Evolutionary conservation across 495 filamentous ascomycete genomes (phyloP), one percentile per base, ranked within the genome.

Genomic region (Rhizodiscina lignyota): DNA sequence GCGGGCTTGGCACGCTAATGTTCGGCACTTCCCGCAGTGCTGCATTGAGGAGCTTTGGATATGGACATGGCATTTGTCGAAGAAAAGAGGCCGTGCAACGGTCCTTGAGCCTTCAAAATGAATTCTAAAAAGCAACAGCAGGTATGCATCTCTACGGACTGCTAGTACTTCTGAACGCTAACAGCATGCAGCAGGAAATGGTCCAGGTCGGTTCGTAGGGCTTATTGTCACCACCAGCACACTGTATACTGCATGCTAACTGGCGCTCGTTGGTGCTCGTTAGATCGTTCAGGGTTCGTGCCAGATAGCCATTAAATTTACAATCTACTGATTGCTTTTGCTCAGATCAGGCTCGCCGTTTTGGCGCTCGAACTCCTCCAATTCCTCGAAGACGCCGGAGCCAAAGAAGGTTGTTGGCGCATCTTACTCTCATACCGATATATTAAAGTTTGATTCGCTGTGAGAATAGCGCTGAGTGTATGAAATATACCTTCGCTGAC

Each of bases 381-480:
- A 60, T 34, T 39, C 52, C 55, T 61, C 66, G 30, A 76, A 66
- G 50, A 55, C 61, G 27, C 62, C 71, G 52, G 81, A 86, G 36
- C 60, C 70, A 18, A 77, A 67, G 39, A 70, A 83, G 23, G 81
- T 97, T n/a, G 76, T 94, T 29, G 89, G 89, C 36, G 89, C 89
- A 35, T 77, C 86, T 30, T 97, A 97, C 55, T 96, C 89, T 24
- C 91, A 97, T 59, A 80, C 85, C 21, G 85, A 92, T 59, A 83
- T 93, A 47, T 63, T 93, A 39, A 89, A 87, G 57, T 78, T 80
- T 41, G 85, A 85, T 53, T 68, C 70, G 18, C 42, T 83, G 77
- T 83, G 62, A 41, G 56, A 28, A 12, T 19, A 19, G 19, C 8
- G 8, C 6, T 27, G 24, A 13, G 8, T 27, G 24, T 13, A 8